Base-by-base conservation (phyloP, 148 eudicot species). In the Arctostaphylos glauca region DNA sequence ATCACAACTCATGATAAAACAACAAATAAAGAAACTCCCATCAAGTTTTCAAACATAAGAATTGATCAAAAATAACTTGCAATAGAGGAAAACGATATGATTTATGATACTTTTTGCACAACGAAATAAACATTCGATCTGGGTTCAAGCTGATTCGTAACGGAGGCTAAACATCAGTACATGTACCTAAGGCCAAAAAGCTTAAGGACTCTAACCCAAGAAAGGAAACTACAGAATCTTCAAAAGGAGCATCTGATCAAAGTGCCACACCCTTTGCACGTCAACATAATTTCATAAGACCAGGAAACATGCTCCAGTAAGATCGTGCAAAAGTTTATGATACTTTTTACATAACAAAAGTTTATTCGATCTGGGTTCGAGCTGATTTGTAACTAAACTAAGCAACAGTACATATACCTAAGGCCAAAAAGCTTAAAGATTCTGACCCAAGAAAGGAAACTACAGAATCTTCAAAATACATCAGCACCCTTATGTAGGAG, bases 181-280 rank as follows among this genome's bases (percentile, higher is more conserved):
- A 3, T 38, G 3, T 14, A 2, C 16, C 56, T 41, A 43, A 0
- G 5, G 21, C 7, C 10, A 47, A 54, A 54, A 54, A 12, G 18
- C 12, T 12, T 54, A 47, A 55, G 46, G 9, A 79, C 9, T 5
- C 56, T 38, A 5, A 73, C 14, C 5, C 38, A 48, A 13, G 8
- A 58, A 48, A 62, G 58, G 47, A 13, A 64, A 43, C n/a, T 16
- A 53, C 5, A 53, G 48, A 12, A 46, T 50, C 53, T 50, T 50
- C 12, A 50, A 50, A 50, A 89, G 92, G 71, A 93, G 93, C 89
- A 83, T 85, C 86, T 92, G 97, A 85, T 94, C 94, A 44, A 94
- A 94, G 89, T 94, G 96, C 98, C 98, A 94, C 21, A 94, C 94
- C 73, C 98, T 31, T 96, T 94, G 94, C 91, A 85, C 66, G 23